Conservation (phyloP, 192 early-diverging fungal genomes). For the Backusella liffmaniae region DNA sequence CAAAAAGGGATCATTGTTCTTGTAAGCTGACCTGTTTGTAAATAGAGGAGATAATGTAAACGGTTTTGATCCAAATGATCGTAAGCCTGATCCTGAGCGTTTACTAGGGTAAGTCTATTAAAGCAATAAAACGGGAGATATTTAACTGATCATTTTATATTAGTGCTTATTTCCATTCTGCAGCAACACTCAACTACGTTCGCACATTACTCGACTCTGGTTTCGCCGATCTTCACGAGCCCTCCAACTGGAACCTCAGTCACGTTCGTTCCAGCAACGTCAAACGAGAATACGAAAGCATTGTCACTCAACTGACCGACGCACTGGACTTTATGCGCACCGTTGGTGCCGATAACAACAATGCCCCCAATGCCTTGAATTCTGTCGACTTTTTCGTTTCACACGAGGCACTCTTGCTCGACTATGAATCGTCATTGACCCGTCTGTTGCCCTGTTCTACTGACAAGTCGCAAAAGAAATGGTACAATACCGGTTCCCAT, state of each 20-base stretch:
- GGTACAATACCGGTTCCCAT: conserved; percentile 94
- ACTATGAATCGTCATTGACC: conserved; percentile 90
- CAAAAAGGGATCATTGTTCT: too few relatives aligned
- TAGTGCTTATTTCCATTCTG: conserved; percentile 96
- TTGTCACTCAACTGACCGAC: conserved; percentile 85
- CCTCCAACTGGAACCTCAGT: conserved; percentile 84
- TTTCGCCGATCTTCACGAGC: conserved; percentile 92
- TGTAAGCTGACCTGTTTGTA: neutral
- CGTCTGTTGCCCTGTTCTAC: conserved; percentile 54
- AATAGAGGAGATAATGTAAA: conserved; percentile 95
- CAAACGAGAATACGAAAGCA: conserved; percentile 84
- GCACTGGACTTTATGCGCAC: conserved; percentile 93
- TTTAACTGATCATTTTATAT: too few relatives aligned
- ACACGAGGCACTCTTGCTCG: conserved; percentile 94
- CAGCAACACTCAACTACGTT: conserved; percentile 94
- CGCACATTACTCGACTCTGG: conserved; percentile 78
- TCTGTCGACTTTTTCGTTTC: conserved; percentile 92
- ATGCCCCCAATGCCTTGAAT: conserved; percentile 48
- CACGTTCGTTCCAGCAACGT: conserved; percentile 82
- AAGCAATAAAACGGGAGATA: neutral
- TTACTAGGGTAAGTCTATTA: conserved; percentile 59
- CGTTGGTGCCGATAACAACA: conserved; percentile 76
- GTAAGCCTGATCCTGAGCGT: conserved; percentile 91
- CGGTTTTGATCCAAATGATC: conserved; percentile 82
- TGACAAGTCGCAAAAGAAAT: conserved; percentile 50